These are phyloP conservation scores for Diaporthe batatas DNA, from an alignment of 2,329 filamentous ascomycete genomes.

Conservation along the genomic window DNA sequence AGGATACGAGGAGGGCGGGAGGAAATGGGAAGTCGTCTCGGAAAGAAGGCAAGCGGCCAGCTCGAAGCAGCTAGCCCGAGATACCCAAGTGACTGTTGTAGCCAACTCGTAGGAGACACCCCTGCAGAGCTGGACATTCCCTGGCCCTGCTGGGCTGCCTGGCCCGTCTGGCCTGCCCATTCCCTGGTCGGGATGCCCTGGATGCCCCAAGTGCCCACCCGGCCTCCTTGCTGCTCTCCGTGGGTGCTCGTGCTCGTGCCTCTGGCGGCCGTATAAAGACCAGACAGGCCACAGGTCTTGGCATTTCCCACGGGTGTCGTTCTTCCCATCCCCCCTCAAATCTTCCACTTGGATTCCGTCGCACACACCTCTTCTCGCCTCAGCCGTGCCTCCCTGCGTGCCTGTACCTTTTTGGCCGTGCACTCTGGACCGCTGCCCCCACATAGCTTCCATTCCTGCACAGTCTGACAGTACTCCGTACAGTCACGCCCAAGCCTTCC, in stretches of 20 bases:
- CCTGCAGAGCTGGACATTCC: constrained; percentile 1
- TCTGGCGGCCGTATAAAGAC: constrained; percentile 10
- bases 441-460: background rate
- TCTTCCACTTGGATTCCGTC: constrained; percentile 16
- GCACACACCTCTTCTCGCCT: constrained; percentile 19
- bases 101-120: background rate
- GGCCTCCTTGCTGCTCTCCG: constrained; percentile 13
- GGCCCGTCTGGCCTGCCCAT: background rate
- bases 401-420: constrained; percentile 10
- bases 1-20: background rate
- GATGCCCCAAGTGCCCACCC: constrained; percentile 12
- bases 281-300: constrained; percentile 15
- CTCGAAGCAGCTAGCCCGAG: constrained; percentile 22
- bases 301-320: constrained; percentile 15
- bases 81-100: background rate
- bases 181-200: background rate
- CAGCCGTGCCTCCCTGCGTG: constrained; percentile 13
- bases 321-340: constrained; percentile 1
- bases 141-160: background rate
- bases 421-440: background rate
- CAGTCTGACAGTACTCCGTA: background rate
- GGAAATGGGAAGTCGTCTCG: constrained; percentile 3
- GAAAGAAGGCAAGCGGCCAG: constrained; percentile 21
- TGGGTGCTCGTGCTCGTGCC: constrained; percentile 19
- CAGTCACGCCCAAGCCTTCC: background rate